Base-by-base conservation (phyloP, 1,284 basidiomycete species). In the Tremellales sp. region DNA sequence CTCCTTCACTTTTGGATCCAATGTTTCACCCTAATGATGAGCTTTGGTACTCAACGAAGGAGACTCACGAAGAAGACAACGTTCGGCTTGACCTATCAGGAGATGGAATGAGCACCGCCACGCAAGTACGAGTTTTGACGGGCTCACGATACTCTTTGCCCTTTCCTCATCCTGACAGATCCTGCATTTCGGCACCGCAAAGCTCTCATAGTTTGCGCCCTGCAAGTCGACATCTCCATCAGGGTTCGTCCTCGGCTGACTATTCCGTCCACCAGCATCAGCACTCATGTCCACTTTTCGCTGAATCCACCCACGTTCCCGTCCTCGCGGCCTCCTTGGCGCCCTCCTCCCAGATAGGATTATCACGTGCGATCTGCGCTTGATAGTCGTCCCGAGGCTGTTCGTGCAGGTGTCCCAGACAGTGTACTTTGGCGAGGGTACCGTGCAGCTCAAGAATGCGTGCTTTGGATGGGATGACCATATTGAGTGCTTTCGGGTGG, bases 221-320 rank as follows among this genome's bases (percentile, higher is more conserved):
- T 85, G 82, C 13, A 92, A 71, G n/a, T 82, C 87, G 53, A 91
- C 89, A 74, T 93, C 91, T 63, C 91, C 91, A 60, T 93, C 92
- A 5, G 91, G 91, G 65, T 94, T 94, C 13, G 87, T 91, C 47
- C 86, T 78, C 1, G 81, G 84, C 50, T 80, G 77, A 18, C 59
- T 63, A 73, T 14, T 45, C 19, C 18, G 14, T 47, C 33, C 45
- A 34, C 46, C 45, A 14, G 47, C 37, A n/a, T 36, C 44, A 32
- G 40, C 45, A 8, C 48, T 40, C 2, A 39, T 16, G 16, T 1
- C 19, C 13, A 28, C n/a, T 40, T 22, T 28, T 14, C 10, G 10
- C 31, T 13, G 27, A 12, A 22, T 26, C 6, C 2, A 45, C 61
- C 51, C 41, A 65, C 64, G 47, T 72, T 1, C 83, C 82, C 0